Evolutionary conservation across 1,284 basidiomycete genomes (phyloP), one percentile per base, ranked within the genome.

Genomic region (Fomitopsis schrenkii): DNA sequence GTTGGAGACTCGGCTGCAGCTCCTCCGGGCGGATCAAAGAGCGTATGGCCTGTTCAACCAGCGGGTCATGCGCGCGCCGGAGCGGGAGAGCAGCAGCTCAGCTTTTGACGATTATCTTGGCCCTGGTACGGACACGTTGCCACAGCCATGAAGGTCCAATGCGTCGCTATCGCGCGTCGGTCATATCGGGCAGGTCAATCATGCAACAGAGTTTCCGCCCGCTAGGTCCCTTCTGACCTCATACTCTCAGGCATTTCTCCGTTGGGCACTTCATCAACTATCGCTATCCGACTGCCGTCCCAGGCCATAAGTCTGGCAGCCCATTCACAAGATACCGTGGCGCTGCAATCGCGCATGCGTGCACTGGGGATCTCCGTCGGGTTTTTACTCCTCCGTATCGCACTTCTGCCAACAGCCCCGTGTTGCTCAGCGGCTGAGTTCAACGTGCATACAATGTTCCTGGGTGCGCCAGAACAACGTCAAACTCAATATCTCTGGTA

Each of bases 41-140:
- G 36, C 41, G 58, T 62, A 54, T 62, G 61, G 61, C 54, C 61
- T 6, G 35, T 62, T 45, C 61, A 59, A 26, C 19, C 57, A 30
- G 58, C 53, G n/a, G 58, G 45, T n/a, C 56, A 50, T 15, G 36
- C 33, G 45, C 57, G 12, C 10, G 8, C 61, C 19, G 53, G 45
- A 19, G 12, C 61, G 19, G 53, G 46, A 22, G 60, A 22, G 22
- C 22, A 58, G 22, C 46, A 62, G 15, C 48, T 62, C 30, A 62
- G 53, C 40, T 62, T 62, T 45, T 62, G 57, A 62, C 45, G 28
- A 42, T 12, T 42, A 61, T 53, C 48, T 22, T 30, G 54, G n/a
- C 15, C n/a, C 14, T 28, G 40, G 28, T 42, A 42, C 41, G 28
- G 45, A 40, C 35, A n/a, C 52, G 57, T 36, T 40, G 14, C 44